Evolutionary conservation across 352 stramenopile genomes (phyloP).

Genomic region (Phytophthora pisi): DNA sequence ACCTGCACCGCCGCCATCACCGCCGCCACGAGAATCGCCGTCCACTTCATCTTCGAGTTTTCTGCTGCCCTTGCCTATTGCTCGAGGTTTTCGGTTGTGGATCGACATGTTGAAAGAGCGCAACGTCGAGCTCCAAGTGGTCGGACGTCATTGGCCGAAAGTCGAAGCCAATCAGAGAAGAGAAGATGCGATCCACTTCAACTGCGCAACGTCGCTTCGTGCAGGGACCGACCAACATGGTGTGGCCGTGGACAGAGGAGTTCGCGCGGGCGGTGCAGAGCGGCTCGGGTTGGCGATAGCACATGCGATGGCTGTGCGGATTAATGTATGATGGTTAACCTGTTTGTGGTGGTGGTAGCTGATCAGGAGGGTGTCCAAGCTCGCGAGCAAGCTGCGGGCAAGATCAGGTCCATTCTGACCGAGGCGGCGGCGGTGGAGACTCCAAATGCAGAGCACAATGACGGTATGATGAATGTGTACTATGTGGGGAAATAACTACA

Average conservation of each 20-base stretch:
- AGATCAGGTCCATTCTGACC: slow-evolving; percentile 20
- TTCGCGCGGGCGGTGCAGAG: slow-evolving; percentile 38
- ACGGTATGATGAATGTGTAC: too few relatives aligned
- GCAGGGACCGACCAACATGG: background rate
- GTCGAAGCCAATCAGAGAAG: slow-evolving; percentile 24
- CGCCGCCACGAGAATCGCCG: slow-evolving; percentile 45
- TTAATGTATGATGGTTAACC: background rate
- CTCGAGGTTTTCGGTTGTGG: slow-evolving; percentile 26
- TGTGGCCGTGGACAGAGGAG: slow-evolving; percentile 48
- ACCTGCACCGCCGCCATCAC: slow-evolving; percentile 46
- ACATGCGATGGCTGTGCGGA: background rate
- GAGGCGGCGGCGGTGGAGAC: slow-evolving; percentile 2
- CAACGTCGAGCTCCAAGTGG: slow-evolving; percentile 28
- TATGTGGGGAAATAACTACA: background rate
- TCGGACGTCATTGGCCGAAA: slow-evolving; percentile 53
- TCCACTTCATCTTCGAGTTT: slow-evolving; percentile 61
- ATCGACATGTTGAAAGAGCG: background rate
- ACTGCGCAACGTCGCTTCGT: slow-evolving; percentile 24
- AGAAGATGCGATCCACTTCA: slow-evolving; percentile 28
- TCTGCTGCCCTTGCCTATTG: background rate
- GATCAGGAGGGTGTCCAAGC: slow-evolving; percentile 19
- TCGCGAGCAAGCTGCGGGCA: slow-evolving; percentile 26
- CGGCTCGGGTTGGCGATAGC: slow-evolving; percentile 19
- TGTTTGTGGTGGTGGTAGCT: slow-evolving; percentile 8
- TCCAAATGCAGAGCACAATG: slow-evolving; percentile 19